phyloP scores from a whole-genome alignment of 768 basidiomycete genomes.

The Suillus weaverae region DNA sequence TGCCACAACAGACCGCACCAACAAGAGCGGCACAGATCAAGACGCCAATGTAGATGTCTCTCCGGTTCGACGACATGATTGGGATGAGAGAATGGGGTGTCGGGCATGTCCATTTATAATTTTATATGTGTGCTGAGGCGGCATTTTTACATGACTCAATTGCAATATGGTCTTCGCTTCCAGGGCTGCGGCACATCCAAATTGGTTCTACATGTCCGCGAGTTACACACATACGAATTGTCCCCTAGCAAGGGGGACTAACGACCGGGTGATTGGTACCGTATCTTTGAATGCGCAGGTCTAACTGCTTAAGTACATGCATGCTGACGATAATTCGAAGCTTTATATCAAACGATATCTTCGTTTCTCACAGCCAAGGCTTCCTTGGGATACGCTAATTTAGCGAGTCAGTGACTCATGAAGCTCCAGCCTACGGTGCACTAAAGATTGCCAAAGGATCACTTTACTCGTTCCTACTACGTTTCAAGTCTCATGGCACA shows the following conservation, averaged over 20 bases:
- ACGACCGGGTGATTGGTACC: neutral
- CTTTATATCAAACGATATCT: neutral
- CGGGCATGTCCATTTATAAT: neutral
- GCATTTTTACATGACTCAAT: neutral
- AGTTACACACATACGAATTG: neutral
- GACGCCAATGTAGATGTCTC: constrained; percentile 13
- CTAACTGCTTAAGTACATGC: too few relatives aligned
- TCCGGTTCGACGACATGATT: constrained; percentile 10
- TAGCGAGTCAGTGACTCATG: neutral
- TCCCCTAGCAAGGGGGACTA: neutral
- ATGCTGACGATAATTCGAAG: neutral
- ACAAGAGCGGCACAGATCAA: constrained; percentile 14
- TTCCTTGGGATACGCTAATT: neutral
- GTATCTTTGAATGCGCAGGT: neutral
- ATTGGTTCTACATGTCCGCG: neutral
- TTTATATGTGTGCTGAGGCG: neutral
- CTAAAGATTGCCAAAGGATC: neutral
- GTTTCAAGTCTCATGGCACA: neutral
- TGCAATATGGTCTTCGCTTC: neutral
- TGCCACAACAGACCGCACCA: constrained; percentile 4
- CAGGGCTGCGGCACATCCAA: neutral
- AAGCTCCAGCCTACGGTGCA: neutral
- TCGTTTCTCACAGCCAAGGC: neutral
- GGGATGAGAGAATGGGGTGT: neutral
- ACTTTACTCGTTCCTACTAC: neutral